These are phyloP conservation scores for Penicillium robsamsonii DNA, from an alignment of 495 filamentous ascomycete genomes.

Conservation along the genomic window DNA sequence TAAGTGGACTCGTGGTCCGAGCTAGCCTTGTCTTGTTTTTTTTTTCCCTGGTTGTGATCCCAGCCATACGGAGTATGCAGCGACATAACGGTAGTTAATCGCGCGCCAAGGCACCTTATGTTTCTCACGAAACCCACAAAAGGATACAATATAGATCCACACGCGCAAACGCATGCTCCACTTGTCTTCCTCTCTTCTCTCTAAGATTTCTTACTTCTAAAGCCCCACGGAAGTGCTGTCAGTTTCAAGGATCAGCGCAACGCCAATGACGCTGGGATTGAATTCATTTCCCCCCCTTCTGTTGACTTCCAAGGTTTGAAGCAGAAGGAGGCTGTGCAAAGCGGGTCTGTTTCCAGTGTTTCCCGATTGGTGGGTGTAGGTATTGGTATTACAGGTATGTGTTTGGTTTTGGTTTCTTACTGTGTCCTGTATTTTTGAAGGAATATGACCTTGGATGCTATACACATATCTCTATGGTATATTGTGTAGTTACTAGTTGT, in stretches of 20 bases:
- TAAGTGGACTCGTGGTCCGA: slow-evolving; percentile 3
- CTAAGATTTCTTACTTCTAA: neutral
- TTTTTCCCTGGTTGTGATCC: neutral
- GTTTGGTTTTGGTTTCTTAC: slow-evolving; percentile 13
- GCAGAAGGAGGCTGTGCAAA: slow-evolving; percentile 36
- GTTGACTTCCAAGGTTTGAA: slow-evolving; percentile 26
- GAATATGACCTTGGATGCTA: neutral
- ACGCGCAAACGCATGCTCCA: slow-evolving; percentile 10
- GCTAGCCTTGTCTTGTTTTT: neutral
- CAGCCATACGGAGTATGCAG: neutral
- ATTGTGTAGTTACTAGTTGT: neutral
- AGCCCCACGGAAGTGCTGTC: slow-evolving; percentile 11
- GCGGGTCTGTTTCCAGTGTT: slow-evolving; percentile 25
- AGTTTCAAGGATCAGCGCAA: slow-evolving; percentile 21
- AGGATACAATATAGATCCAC: neutral
- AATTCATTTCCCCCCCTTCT: slow-evolving; percentile 20
- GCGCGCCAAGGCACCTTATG: slow-evolving; percentile 19
- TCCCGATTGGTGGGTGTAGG: slow-evolving; percentile 24
- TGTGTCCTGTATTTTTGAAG: slow-evolving; percentile 2
- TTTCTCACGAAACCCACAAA: slow-evolving; percentile 7
- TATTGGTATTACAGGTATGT: slow-evolving; percentile 23
- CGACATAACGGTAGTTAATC: slow-evolving; percentile 10
- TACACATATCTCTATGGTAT: neutral
- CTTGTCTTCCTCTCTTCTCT: neutral
- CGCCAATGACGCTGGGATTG: slow-evolving; percentile 23